Conservation (phyloP, 768 basidiomycete species). For the Collybiopsis confluens region DNA sequence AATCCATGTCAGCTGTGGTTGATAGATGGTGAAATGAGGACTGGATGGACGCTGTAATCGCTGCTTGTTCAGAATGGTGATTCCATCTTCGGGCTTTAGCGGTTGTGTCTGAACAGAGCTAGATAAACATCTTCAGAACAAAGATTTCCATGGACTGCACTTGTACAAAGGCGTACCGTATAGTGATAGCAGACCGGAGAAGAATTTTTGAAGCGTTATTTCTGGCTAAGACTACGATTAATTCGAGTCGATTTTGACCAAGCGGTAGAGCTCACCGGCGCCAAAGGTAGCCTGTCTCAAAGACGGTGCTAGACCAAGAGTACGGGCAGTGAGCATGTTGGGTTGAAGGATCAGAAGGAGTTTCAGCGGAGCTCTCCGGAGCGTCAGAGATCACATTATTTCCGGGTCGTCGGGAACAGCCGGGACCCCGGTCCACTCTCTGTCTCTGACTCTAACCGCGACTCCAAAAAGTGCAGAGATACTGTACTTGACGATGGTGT, state of each 20-base stretch:
- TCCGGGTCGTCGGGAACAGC: no score
- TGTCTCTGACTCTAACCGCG: no score
- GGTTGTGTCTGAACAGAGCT: constrained; percentile 58
- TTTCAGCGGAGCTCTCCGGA: no score
- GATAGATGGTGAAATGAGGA: constrained; percentile 97
- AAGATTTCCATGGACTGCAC: no score
- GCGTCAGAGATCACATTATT: no score
- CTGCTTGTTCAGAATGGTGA: constrained; percentile 79
- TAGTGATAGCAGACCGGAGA: neutral
- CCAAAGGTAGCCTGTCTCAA: constrained; percentile 5
- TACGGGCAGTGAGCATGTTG: constrained; percentile 6
- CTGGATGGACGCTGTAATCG: constrained; percentile 84
- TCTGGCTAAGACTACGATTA: neutral
- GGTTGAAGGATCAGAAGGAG: neutral
- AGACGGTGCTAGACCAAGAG: constrained; percentile 4
- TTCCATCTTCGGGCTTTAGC: constrained; percentile 50
- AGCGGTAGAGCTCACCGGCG: neutral
- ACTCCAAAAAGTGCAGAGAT: no score
- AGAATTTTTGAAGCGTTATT: neutral
- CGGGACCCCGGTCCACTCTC: no score
- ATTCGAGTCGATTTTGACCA: neutral
- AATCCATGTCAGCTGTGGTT: constrained; percentile 90
- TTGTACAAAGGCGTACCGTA: neutral
- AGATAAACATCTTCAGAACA: neutral
- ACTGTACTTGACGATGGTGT: no score